These are phyloP conservation scores for Pyropia haitanensis DNA, from an alignment of 23 red algal species.

Conservation along the genomic window DNA sequence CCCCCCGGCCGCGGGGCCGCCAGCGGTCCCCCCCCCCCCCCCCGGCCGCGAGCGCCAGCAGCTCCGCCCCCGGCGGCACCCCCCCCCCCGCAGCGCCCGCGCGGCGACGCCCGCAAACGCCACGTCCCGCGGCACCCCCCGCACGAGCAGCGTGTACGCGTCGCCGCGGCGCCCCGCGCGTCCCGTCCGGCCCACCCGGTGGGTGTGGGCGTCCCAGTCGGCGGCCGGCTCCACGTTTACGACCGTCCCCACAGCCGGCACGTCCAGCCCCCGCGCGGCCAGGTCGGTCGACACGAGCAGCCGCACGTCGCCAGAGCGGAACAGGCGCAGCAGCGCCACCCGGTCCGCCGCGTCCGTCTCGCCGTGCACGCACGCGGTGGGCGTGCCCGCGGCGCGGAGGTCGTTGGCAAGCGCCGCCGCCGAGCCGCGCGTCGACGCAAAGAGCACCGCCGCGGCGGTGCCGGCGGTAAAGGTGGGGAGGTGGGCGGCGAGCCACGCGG, in stretches of 20 bases:
- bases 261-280: conserved; percentile 67
- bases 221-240: conserved; percentile 65
- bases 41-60: too few relatives aligned
- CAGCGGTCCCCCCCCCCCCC: too few relatives aligned
- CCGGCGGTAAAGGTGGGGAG: conserved; percentile 1
- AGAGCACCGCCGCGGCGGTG: conserved; percentile 56
- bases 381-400: conserved; percentile 24
- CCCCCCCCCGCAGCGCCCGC: background rate
- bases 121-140: conserved; percentile 11
- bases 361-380: conserved; percentile 64
- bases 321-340: conserved; percentile 46
- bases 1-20: too few relatives aligned
- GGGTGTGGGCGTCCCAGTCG: conserved; percentile 63
- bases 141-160: conserved; percentile 52
- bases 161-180: conserved; percentile 52
- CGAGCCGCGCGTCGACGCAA: conserved; percentile 52
- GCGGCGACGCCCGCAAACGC: conserved; percentile 34
- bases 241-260: conserved; percentile 51
- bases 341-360: conserved; percentile 72
- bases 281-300: conserved; percentile 69
- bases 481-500: conserved; percentile 24
- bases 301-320: conserved; percentile 43
- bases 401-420: conserved; percentile 57
- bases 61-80: background rate
- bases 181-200: conserved; percentile 67